Base-by-base conservation (phyloP, 1,284 basidiomycete species). In the Ustilago xerochloae region DNA sequence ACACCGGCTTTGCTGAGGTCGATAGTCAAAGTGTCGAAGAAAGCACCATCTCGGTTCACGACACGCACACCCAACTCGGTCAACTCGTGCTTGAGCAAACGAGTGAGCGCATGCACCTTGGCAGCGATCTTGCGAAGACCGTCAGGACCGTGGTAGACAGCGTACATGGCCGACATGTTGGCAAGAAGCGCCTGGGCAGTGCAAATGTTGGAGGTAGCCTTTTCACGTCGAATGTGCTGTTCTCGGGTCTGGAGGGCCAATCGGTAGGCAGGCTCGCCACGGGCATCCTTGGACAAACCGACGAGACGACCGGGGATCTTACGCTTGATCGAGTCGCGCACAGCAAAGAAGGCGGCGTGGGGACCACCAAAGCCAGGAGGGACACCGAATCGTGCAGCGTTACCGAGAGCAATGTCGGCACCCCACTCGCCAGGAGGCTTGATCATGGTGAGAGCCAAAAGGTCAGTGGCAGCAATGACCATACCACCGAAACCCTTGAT, bases 391-490 rank as follows among this genome's bases (percentile, higher is more conserved):
- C 96, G 90, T 45, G 92, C 95, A 35, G 94, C 93, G 85, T 96
- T 98, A 41, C 96, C 96, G 55, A 96, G 87, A 3, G 94, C 95
- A 74, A 99, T 91, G 85, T 99, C 96, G 33, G 94, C 95, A 50
- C 96, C 96, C 93, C 96, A 98, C 87, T 98, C 96, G 62, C 96
- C 96, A 12, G 96, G 96, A 24, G 96, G 93, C 83, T 93, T 94
- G 78, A 99, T 88, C 88, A 94, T 89, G 8, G 95, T 94, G 81
- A 98, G 87, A 2, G 96, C 93, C 29, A 99, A 88, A 51, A 99
- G 89, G 85, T 99, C 96, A 13, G 93, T 93, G 12, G 94, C 94
- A 74, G 91, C 93, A 22, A 92, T 89, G 53, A 96, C 89, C 68
- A 97, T 88, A 43, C 89, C 94, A 36, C 92, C 92, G 18, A 87